Percentiles rank a stretch among this genome's conserved stretches.
phyloP scores from a whole-genome alignment of 148 eudicot species.

The Agrostemma githago region DNA sequence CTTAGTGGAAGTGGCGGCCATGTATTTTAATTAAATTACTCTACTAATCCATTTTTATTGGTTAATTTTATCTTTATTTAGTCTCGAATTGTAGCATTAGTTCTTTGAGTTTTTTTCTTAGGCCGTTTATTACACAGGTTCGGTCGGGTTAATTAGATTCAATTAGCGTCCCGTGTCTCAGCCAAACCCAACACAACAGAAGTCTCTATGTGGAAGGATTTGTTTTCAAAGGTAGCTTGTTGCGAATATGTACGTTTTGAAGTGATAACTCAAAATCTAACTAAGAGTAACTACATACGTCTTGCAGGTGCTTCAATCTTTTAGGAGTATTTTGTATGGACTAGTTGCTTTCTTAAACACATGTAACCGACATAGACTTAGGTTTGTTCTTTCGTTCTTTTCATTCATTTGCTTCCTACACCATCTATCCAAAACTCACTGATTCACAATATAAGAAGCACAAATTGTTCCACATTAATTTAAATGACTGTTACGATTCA shows the following conservation, averaged over 20 bases:
- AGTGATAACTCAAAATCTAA: neutral
- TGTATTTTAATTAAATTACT: too few species aligned
- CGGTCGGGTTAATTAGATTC: neutral
- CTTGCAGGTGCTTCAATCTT: slow-evolving; percentile 69
- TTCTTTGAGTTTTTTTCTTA: too few species aligned
- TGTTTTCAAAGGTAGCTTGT: slow-evolving; percentile 68
- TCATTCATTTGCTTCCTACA: neutral
- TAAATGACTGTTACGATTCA: neutral
- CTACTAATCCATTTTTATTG: too few species aligned
- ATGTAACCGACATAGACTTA: slow-evolving; percentile 86
- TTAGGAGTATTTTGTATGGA: slow-evolving; percentile 69
- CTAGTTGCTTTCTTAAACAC: slow-evolving; percentile 68
- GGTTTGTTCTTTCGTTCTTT: slow-evolving; percentile 35
- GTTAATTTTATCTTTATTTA: too few species aligned
- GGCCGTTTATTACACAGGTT: too few species aligned
- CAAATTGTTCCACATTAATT: neutral
- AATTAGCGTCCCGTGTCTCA: slow-evolving; percentile 40
- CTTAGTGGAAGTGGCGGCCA: too few species aligned
- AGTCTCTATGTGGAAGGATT: slow-evolving; percentile 80
- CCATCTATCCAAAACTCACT: neutral
- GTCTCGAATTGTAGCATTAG: too few species aligned
- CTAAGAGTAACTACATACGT: neutral
- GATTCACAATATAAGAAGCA: neutral
- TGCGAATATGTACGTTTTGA: neutral
- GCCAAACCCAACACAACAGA: slow-evolving; percentile 53